Percentiles rank a stretch among this genome's conserved stretches.
Conservation (phyloP, 345 rosid species). For the Gossypium turneri region DNA sequence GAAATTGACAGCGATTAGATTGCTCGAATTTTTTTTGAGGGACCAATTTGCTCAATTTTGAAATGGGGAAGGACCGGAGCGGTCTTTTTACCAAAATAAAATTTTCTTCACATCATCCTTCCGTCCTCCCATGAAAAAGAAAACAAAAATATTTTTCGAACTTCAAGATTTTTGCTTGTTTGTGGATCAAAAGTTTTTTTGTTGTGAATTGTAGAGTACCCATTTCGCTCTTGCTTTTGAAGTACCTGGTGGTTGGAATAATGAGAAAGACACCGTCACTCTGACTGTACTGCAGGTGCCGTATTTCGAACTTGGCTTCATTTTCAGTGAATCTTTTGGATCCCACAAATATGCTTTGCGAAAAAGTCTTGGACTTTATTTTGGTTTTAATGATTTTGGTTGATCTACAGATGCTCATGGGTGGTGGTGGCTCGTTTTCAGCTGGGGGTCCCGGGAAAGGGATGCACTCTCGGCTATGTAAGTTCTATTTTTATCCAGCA, state of each 20-base stretch:
- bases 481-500: constrained; percentile 29
- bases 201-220: constrained; percentile 34
- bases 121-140: not conserved
- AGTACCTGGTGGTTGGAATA: constrained; percentile 69
- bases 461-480: constrained; percentile 92
- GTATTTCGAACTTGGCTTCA: constrained; percentile 11
- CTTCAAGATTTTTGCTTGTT: not conserved
- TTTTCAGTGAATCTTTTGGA: not conserved
- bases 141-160: not conserved
- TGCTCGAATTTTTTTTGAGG: too few relatives aligned
- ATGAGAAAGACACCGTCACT: constrained; percentile 54
- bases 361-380: not conserved
- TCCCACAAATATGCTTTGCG: not conserved
- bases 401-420: constrained; percentile 74
- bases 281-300: constrained; percentile 76
- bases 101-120: not conserved
- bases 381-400: not conserved
- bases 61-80: too few relatives aligned
- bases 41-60: too few relatives aligned
- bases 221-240: constrained; percentile 77
- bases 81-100: constrained; percentile 9
- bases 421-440: constrained; percentile 98
- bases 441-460: constrained; percentile 98
- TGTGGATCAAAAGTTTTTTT: constrained; percentile 2
- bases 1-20: too few relatives aligned